Evolutionary conservation across 1,284 basidiomycete species (phyloP), one percentile per base, ranked within the genome.

Genomic region (Moesziomyces sp.): DNA sequence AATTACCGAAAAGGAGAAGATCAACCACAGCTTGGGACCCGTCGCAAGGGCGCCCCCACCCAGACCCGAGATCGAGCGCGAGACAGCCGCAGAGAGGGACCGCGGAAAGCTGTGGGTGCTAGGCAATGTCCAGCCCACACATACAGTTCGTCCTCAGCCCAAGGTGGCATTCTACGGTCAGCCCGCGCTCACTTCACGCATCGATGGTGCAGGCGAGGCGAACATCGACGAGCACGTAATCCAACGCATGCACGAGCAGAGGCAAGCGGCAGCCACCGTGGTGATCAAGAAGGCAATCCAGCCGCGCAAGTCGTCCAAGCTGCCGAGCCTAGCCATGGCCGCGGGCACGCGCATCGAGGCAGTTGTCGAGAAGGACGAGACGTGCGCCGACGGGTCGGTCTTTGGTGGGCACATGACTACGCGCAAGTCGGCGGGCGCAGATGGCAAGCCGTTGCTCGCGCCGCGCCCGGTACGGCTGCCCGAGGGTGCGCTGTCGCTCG

Each of bases 61-160:
- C 1, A 59, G 64, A 18, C 30, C 28, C 1, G 59, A 21, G 14
- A 30, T 26, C 14, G 69, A 72, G 49, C 44, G 69, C 34, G 59
- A 67, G 46, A 66, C 63, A n/a, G 59, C 57, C 5, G 45, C 26
- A 1, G 70, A 73, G 26, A 59, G 52, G 18, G 64, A 61, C 30
- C 58, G 52, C 23, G 70, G 64, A 1, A 67, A 49, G 51, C 47
- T 73, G 52, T 73, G 70, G 70, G 50, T 73, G 5, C 59, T 73
- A 53, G 70, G 70, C 14, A 73, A 73, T 35, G 21, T 73, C 24
- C 42, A 42, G 13, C 43, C 23, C 19, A n/a, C 23, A 21, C 23
- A 45, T n/a, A 21, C 43, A 1, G 5, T 28, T 8, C 21, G 35
- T 24, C 18, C 51, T 14, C 38, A 23, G 3, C 38, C 51, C 26